Base-by-base conservation (phyloP, 1,139 yeast genomes). In the Hansenula anomala region DNA sequence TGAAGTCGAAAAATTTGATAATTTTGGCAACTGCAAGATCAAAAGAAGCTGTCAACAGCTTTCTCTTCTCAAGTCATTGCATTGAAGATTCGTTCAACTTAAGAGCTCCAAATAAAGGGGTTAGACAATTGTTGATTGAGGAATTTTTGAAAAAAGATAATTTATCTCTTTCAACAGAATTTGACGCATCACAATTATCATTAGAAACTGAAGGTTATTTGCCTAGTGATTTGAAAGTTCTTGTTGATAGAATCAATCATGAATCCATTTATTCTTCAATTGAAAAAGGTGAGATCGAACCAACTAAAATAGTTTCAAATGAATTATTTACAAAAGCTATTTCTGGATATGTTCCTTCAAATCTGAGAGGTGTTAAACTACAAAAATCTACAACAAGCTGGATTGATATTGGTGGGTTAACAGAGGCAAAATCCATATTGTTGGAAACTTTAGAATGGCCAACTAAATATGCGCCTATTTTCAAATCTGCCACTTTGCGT, bases 371-470 rank as follows among this genome's bases (percentile, higher is more conserved):
- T 1, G 95, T 88, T 13, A 87, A 89, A 56, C 66, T 90, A 13
- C 89, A 88, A 51, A 88, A 86, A 54, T 78, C 90, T 0, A 66
- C 80, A 0, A 78, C 81, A 1, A 73, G 74, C 32, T 92, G 98
- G 98, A 54, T 70, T 2, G 96, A 89, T 49, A 88, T 92, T 51
- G 98, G 97, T 9, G 98, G 97, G 0, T 66, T 92, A 36, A 65
- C 64, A 23, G 85, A 80, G 16, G 95, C 95, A 2, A 92, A 90
- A 54, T 69, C 73, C 11, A 69, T 87, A 0, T 63, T 92, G 19
- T 61, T 89, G 36, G 97, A 92, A 57, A 92, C 97, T 0, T 63
- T 92, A 29, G 97, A 92, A 58, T 90, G 97, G 97, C 98, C 98
- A 2, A 88, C 96, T 1, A 85, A 82, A 54, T 92, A 90, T 56